phyloP scores from a whole-genome alignment of 1,284 basidiomycete genomes.

The Pyrrhoderma noxium region DNA sequence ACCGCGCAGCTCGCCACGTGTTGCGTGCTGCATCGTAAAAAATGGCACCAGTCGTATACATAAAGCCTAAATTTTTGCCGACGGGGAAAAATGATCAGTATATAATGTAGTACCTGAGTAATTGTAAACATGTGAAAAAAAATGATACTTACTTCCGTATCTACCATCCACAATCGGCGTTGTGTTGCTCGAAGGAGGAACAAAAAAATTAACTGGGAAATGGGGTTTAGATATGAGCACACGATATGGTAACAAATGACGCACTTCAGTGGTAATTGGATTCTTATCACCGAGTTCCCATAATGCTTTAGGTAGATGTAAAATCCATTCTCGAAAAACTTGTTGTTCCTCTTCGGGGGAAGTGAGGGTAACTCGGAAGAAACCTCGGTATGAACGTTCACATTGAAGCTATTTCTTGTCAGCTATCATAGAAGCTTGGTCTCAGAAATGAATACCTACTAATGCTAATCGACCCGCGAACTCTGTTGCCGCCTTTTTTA shows the following conservation, averaged over 20 bases:
- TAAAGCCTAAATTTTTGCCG: conserved; percentile 38
- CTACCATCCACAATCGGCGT: conserved; percentile 40
- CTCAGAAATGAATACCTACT: conserved; percentile 39
- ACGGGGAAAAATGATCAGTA: conserved; percentile 16
- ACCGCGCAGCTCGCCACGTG: conserved; percentile 60
- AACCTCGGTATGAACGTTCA: conserved; percentile 46
- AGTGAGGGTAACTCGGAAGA: conserved; percentile 35
- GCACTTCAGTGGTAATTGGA: conserved; percentile 48
- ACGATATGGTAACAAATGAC: conserved; percentile 23
- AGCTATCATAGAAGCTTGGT: not conserved
- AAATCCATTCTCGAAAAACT: conserved; percentile 54
- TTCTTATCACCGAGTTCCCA: conserved; percentile 76
- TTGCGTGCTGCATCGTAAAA: conserved; percentile 67
- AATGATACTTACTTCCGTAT: conserved; percentile 36
- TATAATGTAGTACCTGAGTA: conserved; percentile 37
- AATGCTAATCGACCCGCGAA: conserved; percentile 65
- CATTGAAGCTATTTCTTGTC: conserved; percentile 48
- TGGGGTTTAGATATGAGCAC: conserved; percentile 11
- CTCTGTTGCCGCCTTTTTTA: conserved; percentile 60
- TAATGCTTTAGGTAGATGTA: conserved; percentile 65
- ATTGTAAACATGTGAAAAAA: conserved; percentile 29
- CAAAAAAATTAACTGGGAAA: conserved; percentile 46
- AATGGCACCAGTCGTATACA: conserved; percentile 63
- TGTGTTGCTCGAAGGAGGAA: conserved; percentile 58
- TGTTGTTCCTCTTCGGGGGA: conserved; percentile 26